Conservation (phyloP, 805 yeast species). For the Suhomyces faveliae region DNA sequence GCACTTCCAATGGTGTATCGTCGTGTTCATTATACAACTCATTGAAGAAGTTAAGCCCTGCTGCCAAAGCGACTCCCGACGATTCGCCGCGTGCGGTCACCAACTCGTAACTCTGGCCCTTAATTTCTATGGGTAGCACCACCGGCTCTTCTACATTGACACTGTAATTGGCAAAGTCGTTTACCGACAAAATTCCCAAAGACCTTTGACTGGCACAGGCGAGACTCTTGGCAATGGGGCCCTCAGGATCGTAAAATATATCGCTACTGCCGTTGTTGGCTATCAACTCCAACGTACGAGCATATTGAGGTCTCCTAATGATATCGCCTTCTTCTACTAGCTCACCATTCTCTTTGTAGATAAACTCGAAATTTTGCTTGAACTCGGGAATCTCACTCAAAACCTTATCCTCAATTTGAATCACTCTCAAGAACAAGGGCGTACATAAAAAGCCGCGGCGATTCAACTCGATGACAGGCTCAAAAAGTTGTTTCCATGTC, state of each 20-base stretch:
- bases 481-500: slow-evolving; percentile 68
- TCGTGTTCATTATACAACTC: slow-evolving; percentile 23
- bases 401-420: slow-evolving; percentile 32
- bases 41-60: slow-evolving; percentile 70
- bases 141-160: slow-evolving; percentile 44
- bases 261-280: slow-evolving; percentile 78
- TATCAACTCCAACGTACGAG: slow-evolving; percentile 62
- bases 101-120: slow-evolving; percentile 21
- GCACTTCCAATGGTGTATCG: slow-evolving; percentile 44
- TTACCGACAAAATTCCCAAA: slow-evolving; percentile 65
- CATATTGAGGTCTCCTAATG: slow-evolving; percentile 58
- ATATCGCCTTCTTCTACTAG: slow-evolving; percentile 55
- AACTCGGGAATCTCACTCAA: slow-evolving; percentile 27
- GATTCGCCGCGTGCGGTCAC: slow-evolving; percentile 67
- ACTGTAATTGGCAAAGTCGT: slow-evolving; percentile 67
- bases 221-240: slow-evolving; percentile 65
- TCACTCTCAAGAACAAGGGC: slow-evolving; percentile 29
- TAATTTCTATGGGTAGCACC: slow-evolving; percentile 16
- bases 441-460: slow-evolving; percentile 56
- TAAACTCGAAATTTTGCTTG: slow-evolving; percentile 55
- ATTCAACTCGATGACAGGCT: slow-evolving; percentile 71
- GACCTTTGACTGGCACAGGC: slow-evolving; percentile 46
- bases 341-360: slow-evolving; percentile 25
- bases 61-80: slow-evolving; percentile 76
- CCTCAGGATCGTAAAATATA: slow-evolving; percentile 79